Base-by-base conservation (phyloP, 345 rosid genomes). In the Fremontodendron californicum region DNA sequence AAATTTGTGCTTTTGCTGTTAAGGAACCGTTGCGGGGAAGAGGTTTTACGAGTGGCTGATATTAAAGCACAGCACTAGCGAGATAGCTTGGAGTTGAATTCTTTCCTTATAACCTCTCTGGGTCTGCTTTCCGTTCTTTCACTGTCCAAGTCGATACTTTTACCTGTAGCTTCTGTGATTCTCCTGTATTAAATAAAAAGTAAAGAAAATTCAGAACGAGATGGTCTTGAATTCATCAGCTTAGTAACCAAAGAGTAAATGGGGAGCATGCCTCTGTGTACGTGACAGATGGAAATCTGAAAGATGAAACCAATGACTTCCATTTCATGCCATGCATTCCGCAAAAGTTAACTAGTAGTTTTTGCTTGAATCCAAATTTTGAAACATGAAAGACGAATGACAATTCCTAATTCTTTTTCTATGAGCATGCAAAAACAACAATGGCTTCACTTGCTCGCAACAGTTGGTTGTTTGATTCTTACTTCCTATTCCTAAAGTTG, bases 1-100 rank as follows among this genome's bases (percentile, higher is more conserved):
- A n/a, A 37, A 33, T 70, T 77, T 68, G 37, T 72, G 25, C 37
- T 62, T 43, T 54, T 40, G 21, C 70, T 64, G 82, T 65, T 31
- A 12, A 63, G 77, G 37, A 69, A 57, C 29, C 37, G 40, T 37
- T 54, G 43, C 23, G 51, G 74, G 77, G 63, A 6, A 27, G 74
- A 49, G 60, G 31, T 58, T 73, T 80, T 58, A 15, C 35, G 25
- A 33, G 73, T 75, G 78, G 80, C 73, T 78, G 75, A 67, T 72
- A 52, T 71, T 74, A 54, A 39, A 65, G 71, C 48, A 61, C 9
- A 39, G 0, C 27, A n/a, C 23, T 65, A 39, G 31, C 18, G 8
- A 67, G 29, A 67, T 23, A 11, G n/a, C 19, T 67, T 63, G 54
- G 64, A 74, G 48, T 75, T 51, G 42, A 74, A 66, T 66, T 70